Evolutionary conservation across 2,329 filamentous ascomycete species (phyloP), one percentile per base, ranked within the genome.

Genomic region (Fusarium humuli): DNA sequence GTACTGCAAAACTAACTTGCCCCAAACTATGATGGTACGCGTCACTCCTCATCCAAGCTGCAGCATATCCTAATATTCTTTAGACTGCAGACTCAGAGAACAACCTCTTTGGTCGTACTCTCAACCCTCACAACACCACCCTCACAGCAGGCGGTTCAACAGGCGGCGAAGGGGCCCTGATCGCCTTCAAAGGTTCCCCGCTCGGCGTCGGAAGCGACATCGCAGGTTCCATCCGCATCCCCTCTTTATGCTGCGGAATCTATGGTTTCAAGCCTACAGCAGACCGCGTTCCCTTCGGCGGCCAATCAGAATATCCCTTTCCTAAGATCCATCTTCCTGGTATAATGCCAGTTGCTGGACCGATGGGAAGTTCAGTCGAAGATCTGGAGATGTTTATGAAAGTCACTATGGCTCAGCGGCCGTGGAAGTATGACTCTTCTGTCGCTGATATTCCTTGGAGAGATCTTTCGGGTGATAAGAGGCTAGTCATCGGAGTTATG

Each of bases 11-110:
- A 87, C 86, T 7, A 86, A 84, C 64, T 78, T 87, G 9, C 84
- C 85, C 0, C 90, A 88, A 16, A 87, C 87, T 77, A 89, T 91
- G 88, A 89, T 90, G 63, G 85, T 88, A 41, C 12, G 53, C 2
- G 9, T 3, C 22, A 10, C 5, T 2, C 3, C 2, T 9, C 3
- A 0, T 14, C 0, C 3, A 1, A 2, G 3, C 1, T 0, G 3
- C 0, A 16, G 3, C 7, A 4, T 6, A 1, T 10, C 23, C 57
- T 73, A 5, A 73, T 22, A 2, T 2, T 1, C 1, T 3, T 2
- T 16, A 77, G 76, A 76, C 76, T 1, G 73, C 72, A 1, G 76
- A 77, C 27, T 74, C 75, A 7, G 89, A 91, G 6, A 77, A 77
- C 49, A 75, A 77, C 29, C 56, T 77, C 7, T 77, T 76, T 22